phyloP scores from a whole-genome alignment of 768 basidiomycete genomes.

The Podaxis sp. region DNA sequence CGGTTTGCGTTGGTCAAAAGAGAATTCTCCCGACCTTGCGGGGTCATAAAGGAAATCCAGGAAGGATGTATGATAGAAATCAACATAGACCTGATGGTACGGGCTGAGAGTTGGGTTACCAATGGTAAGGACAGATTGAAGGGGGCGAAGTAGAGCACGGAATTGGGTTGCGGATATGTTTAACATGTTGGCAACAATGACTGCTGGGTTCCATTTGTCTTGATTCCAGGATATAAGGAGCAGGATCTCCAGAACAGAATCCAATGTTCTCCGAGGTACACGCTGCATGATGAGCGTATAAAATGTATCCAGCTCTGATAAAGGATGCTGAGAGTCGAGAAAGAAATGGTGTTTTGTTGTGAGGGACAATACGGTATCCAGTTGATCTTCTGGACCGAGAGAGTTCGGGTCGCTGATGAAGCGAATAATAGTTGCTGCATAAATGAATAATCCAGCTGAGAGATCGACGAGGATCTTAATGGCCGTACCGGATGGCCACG shows the following conservation, averaged over 20 bases:
- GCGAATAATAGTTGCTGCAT: slow-evolving; percentile 4
- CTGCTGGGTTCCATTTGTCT: neutral
- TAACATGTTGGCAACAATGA: neutral
- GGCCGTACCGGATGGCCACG: neutral
- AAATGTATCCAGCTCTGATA: neutral
- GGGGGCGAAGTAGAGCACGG: neutral
- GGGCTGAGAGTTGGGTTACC: neutral
- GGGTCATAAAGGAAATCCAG: neutral
- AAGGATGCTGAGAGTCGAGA: neutral
- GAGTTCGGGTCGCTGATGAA: neutral
- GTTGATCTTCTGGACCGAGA: neutral
- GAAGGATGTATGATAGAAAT: neutral
- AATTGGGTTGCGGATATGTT: neutral
- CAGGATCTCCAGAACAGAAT: neutral
- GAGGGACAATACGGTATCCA: neutral
- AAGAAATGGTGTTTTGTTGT: neutral
- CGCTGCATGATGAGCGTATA: neutral
- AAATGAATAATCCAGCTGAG: slow-evolving; percentile 9
- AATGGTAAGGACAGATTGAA: neutral
- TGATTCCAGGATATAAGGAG: neutral
- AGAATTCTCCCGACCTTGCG: neutral
- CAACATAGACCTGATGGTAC: neutral
- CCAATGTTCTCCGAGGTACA: neutral
- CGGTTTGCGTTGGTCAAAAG: neutral
- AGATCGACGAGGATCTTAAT: slow-evolving; percentile 1